A percentile compares a stretch with the other conserved stretches of the same genome.
phyloP scores from a whole-genome alignment of 1,284 basidiomycete genomes.

The Cystobasidium sp. region DNA sequence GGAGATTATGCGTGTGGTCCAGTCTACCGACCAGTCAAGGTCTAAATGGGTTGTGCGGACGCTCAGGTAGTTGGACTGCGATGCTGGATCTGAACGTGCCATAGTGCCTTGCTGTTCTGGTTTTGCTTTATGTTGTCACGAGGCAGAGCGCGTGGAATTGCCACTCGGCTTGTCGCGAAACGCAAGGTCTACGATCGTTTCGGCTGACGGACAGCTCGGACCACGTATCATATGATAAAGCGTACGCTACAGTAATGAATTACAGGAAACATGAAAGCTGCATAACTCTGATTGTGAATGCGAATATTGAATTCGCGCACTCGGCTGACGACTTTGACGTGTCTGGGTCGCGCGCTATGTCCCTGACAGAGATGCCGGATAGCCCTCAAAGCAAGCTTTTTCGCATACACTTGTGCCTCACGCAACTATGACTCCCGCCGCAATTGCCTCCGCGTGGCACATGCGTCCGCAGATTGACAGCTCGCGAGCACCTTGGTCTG shows the following conservation, averaged over 20 bases:
- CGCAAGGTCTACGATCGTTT: not conserved
- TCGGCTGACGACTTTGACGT: too few species aligned
- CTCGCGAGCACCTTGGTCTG: too few species aligned
- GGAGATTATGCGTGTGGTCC: slow-evolving; percentile 67
- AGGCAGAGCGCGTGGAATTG: not conserved
- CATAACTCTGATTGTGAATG: too few species aligned
- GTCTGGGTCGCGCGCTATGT: too few species aligned
- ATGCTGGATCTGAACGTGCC: slow-evolving; percentile 66
- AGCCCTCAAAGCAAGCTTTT: too few species aligned
- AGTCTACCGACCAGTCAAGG: slow-evolving; percentile 85
- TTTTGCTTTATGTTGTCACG: not conserved
- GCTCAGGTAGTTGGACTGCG: slow-evolving; percentile 77
- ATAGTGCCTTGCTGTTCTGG: slow-evolving; percentile 12
- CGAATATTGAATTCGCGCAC: too few species aligned
- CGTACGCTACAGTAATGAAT: not conserved
- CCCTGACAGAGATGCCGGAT: too few species aligned
- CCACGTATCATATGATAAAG: not conserved
- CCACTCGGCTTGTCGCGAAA: not conserved
- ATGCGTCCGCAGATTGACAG: too few species aligned
- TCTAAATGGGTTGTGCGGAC: slow-evolving; percentile 71
- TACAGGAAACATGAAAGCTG: too few species aligned
- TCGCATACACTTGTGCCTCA: too few species aligned
- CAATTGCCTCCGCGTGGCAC: too few species aligned
- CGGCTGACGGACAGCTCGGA: not conserved
- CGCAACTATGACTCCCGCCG: too few species aligned